These are phyloP conservation scores for Friedmanniomyces endolithicus DNA, from an alignment of 495 filamentous ascomycete genomes.

Conservation along the genomic window DNA sequence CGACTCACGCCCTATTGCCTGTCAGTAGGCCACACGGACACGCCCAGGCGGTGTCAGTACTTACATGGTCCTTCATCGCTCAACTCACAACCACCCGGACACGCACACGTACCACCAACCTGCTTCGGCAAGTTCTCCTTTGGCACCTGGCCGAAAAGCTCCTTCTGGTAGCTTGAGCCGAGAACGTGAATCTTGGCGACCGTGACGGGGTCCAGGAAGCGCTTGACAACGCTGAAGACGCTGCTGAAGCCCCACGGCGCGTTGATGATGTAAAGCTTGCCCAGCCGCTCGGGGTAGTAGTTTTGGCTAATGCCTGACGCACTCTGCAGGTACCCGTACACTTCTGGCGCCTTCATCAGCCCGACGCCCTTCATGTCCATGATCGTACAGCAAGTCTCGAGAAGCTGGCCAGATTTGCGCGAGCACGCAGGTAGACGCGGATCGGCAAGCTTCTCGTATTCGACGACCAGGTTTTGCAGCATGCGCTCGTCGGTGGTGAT, in stretches of 20 bases:
- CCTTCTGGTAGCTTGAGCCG: conserved; percentile 65
- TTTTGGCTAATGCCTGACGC: conserved; percentile 66
- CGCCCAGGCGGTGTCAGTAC: too few species aligned
- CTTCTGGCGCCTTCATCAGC: conserved; percentile 60
- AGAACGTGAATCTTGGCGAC: conserved; percentile 92
- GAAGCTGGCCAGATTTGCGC: conserved; percentile 73
- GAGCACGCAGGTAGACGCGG: conserved; percentile 91
- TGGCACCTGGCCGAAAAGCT: conserved; percentile 73
- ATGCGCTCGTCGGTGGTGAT: conserved; percentile 89
- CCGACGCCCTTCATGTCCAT: conserved; percentile 95
- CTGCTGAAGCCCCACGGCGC: conserved; percentile 84
- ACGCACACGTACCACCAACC: conserved; percentile 77
- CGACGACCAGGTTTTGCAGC: conserved; percentile 86
- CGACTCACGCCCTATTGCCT: conserved; percentile 49
- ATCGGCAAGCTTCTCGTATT: conserved; percentile 92
- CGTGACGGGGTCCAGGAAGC: conserved; percentile 90
- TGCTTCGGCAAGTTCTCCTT: conserved; percentile 77
- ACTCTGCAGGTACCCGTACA: conserved; percentile 59
- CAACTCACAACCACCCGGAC: conserved; percentile 69
- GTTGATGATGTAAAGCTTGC: conserved; percentile 90
- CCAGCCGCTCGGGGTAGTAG: conserved; percentile 94
- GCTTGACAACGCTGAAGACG: conserved; percentile 75
- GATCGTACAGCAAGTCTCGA: conserved; percentile 95
- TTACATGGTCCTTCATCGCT: conserved; percentile 80
- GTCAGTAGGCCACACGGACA: neutral